Evolutionary conservation across 345 rosid genomes (phyloP).

Genomic region (Xanthoceras sorbifolium): DNA sequence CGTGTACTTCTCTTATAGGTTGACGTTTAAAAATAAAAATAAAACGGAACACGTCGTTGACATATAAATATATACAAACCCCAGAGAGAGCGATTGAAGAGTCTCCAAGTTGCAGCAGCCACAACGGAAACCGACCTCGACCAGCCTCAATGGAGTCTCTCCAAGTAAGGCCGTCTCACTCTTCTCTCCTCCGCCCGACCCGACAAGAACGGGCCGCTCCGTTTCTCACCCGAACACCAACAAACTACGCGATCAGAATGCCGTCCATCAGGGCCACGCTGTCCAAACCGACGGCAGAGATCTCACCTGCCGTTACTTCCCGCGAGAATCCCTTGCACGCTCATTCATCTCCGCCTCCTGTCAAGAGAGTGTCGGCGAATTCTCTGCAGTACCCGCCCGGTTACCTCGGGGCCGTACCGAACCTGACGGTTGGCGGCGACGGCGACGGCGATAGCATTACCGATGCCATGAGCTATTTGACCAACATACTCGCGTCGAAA

Average conservation of each 20-base stretch:
- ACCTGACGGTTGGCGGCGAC: slow-evolving; percentile 31
- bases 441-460: slow-evolving; percentile 31
- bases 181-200: not conserved
- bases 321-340: slow-evolving; percentile 23
- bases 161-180: not conserved
- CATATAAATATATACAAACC: too few species aligned
- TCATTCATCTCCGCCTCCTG: slow-evolving; percentile 19
- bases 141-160: slow-evolving; percentile 18
- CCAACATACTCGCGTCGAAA: slow-evolving; percentile 69
- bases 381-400: slow-evolving; percentile 83
- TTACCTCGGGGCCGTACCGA: slow-evolving; percentile 79
- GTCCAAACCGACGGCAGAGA: slow-evolving; percentile 30
- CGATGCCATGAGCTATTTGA: slow-evolving; percentile 74
- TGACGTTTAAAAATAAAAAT: too few species aligned
- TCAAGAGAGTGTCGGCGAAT: slow-evolving; percentile 46
- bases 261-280: slow-evolving; percentile 27
- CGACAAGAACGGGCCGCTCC: not conserved
- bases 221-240: not conserved
- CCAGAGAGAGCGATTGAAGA: too few species aligned
- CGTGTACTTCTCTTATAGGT: too few species aligned
- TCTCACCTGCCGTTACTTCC: slow-evolving; percentile 26
- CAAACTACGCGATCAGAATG: slow-evolving; percentile 14
- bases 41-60: too few species aligned
- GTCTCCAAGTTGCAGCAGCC: too few species aligned
- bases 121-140: not conserved